Evolutionary conservation across 179 eudicot genomes (phyloP), one percentile per base, ranked within the genome.

Genomic region (Patellifolia procumbens): DNA sequence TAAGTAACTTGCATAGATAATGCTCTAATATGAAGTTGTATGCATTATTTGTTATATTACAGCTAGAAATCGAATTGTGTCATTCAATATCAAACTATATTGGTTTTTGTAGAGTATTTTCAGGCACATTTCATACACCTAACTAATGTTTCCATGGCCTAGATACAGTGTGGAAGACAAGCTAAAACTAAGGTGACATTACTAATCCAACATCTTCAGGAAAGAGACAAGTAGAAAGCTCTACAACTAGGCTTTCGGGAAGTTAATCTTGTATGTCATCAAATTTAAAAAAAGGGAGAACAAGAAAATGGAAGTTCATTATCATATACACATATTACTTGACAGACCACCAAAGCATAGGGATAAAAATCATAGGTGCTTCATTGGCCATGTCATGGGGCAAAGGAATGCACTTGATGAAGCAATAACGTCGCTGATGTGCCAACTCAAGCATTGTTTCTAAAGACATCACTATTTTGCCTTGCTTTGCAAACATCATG

Each of bases 401-500:
- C 74, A 93, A 73, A 60, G 98, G 98, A 78, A 93, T 86, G 84
- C 94, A 93, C 81, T 95, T 98, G n/a, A 95, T 88, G 89, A 95
- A 46, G 83, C 99, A 95, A 85, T 95, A 97, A 32, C 97, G 92
- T 45, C 88, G 83, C 81, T 93, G 97, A 63, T 85, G 84, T 7
- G 91, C 83, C 85, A 93, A 77, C 51, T 89, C 88, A 80, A 91
- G 88, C 63, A 93, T 98, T 1, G 99, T 95, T 84, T 95, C 99
- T 68, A 95, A 81, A 74, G 93, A 95, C 63, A 93, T 80, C 59
- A 91, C 79, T 22, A 93, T 98, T 89, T 88, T 91, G 76, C 90
- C 98, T 84, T 95, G 95, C 84, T 95, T 88, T 2, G 89, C 90
- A 85, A 89, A 91, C 99, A 95, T 95, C 99, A 89, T 95, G 45